These are phyloP conservation scores for Monascus purpureus DNA, from an alignment of 495 filamentous ascomycete species.

Conservation along the genomic window DNA sequence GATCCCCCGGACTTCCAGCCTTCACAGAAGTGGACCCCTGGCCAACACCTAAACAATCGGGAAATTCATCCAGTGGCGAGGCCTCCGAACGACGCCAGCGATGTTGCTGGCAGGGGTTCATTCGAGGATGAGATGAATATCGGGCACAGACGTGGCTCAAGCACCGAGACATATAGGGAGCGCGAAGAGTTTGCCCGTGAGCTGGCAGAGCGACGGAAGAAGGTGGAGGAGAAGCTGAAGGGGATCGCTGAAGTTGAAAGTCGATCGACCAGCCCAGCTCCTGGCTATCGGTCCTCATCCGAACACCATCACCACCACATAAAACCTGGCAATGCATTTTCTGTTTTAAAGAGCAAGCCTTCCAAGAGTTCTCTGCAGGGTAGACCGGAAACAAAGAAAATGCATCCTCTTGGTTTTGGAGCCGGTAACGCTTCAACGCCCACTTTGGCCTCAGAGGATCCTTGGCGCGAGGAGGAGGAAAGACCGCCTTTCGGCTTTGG, in stretches of 20 bases:
- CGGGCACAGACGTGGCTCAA: slow-evolving; percentile 37
- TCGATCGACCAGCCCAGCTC: slow-evolving; percentile 36
- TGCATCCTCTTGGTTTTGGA: slow-evolving; percentile 60
- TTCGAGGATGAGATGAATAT: slow-evolving; percentile 20
- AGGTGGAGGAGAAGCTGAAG: slow-evolving; percentile 68
- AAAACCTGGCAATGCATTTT: slow-evolving; percentile 45
- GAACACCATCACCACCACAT: slow-evolving; percentile 21
- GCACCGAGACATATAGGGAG: slow-evolving; percentile 49
- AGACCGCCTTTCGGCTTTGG: slow-evolving; percentile 19
- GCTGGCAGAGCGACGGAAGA: slow-evolving; percentile 60
- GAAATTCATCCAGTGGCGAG: slow-evolving; percentile 6
- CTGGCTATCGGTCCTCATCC: slow-evolving; percentile 29
- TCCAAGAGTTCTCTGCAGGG: slow-evolving; percentile 46
- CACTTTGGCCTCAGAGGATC: slow-evolving; percentile 27
- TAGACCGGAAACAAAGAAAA: slow-evolving; percentile 42
- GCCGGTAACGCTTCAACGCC: slow-evolving; percentile 34
- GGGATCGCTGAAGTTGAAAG: slow-evolving; percentile 55
- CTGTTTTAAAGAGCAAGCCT: slow-evolving; percentile 52
- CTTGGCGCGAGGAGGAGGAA: slow-evolving; percentile 33
- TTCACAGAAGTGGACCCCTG: background rate
- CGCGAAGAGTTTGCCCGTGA: slow-evolving; percentile 69
- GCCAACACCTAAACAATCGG: slow-evolving; percentile 4
- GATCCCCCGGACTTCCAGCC: background rate
- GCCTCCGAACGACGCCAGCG: slow-evolving; percentile 2
- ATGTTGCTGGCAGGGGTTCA: slow-evolving; percentile 15